These are phyloP conservation scores for Sporisorium scitamineum DNA, from an alignment of 1,284 basidiomycete genomes.

Conservation along the genomic window DNA sequence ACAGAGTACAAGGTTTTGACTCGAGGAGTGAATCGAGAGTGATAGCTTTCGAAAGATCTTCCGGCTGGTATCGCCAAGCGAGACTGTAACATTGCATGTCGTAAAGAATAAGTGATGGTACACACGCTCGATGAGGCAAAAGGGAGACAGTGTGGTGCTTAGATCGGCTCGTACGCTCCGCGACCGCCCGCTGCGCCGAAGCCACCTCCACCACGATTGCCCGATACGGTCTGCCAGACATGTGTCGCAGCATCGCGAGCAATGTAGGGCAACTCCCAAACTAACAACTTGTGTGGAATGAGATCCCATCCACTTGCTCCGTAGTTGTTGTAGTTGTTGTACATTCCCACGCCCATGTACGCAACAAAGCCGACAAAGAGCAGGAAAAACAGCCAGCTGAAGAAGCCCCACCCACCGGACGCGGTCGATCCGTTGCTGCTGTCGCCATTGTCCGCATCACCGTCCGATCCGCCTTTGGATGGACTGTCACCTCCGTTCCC, in stretches of 20 bases:
- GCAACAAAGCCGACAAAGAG: conserved; percentile 29
- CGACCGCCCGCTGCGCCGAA: conserved; percentile 39
- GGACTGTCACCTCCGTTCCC: conserved; percentile 23
- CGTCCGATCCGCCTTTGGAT: conserved; percentile 23
- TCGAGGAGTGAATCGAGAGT: too few relatives aligned
- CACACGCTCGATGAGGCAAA: background rate
- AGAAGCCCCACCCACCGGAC: conserved; percentile 47
- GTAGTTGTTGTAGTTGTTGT: conserved; percentile 63
- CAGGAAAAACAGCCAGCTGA: conserved; percentile 51
- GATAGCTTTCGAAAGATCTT: background rate
- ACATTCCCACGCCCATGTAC: conserved; percentile 57
- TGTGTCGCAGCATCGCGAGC: conserved; percentile 49
- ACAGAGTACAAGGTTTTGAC: too few relatives aligned
- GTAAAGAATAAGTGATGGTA: background rate
- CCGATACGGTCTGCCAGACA: conserved; percentile 39
- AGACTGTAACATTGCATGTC: conserved; percentile 4
- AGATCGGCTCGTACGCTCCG: conserved; percentile 52
- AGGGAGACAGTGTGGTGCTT: background rate
- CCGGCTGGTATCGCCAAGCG: background rate
- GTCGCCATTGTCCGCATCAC: conserved; percentile 10
- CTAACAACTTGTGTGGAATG: conserved; percentile 60
- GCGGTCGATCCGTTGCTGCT: conserved; percentile 9
- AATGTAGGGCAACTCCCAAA: conserved; percentile 59
- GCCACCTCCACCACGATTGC: conserved; percentile 34
- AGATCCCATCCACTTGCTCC: conserved; percentile 64